Evolutionary conservation across 441 rosid genomes (phyloP), one percentile per base, ranked within the genome.

Genomic region (Cnidoscolus chayamansa): DNA sequence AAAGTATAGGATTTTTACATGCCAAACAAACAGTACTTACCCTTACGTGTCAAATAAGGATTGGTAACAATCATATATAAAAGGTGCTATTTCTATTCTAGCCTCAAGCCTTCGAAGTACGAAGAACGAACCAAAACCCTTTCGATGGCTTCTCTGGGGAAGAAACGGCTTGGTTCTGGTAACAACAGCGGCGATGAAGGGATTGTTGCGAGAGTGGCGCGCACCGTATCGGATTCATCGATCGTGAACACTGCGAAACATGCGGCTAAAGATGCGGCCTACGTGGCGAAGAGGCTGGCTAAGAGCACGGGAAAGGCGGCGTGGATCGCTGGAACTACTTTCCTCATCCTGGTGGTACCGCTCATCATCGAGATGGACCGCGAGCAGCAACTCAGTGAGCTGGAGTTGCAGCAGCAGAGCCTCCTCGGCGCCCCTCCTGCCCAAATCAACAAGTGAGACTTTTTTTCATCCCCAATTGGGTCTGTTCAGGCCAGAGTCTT

Each of bases 221-320:
- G 76, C 54, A 63, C 70, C 17, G 74, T 86, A 11, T 62, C 78
- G 12, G 79, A 87, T 15, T 73, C 79, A 0, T 68, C 78, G 1
- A 48, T 82, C 9, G 63, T 70, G 7, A 49, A n/a, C 57, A 59
- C 73, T 0, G 86, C 84, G 53, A 83, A 76, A 84, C 87, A 82
- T 35, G 86, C 84, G 0, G 87, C 86, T 0, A 75, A 72, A 74
- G 88, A 86, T 58, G 80, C 86, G 37, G 81, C 77, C 8, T 78
- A 47, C 71, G 86, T 89, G 11, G 80, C 90, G 67, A 87, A 81
- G 83, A 86, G 81, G 82, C 80, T 86, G 57, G 84, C 86, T 2
- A 73, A 81, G 65, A 89, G 92, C 86, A 91, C 91, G 0, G 97
- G 97, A 9, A 89, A 89, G 84, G 97, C 94, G 4, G 94, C 92